These are phyloP conservation scores for Edaphochlamys debaryana DNA, from an alignment of 139 green algal species.

Conservation along the genomic window DNA sequence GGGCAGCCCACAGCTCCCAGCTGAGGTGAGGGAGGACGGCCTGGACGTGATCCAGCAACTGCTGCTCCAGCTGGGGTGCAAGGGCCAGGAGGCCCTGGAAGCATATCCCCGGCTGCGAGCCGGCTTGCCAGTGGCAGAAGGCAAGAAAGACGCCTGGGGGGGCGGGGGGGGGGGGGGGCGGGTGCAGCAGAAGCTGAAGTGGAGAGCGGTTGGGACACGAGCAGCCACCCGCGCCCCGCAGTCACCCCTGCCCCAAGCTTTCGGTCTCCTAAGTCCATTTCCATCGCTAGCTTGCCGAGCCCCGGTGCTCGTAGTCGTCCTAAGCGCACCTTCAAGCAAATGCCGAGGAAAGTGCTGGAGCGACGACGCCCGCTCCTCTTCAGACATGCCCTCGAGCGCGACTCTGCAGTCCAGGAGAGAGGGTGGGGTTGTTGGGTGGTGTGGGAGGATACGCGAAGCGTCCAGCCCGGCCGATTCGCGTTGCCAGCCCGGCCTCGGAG, in stretches of 20 bases:
- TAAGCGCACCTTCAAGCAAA: conserved; percentile 20
- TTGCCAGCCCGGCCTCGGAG: no score
- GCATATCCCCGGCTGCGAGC: not conserved
- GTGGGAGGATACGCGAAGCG: no score
- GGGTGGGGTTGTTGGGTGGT: no score
- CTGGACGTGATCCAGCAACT: conserved; percentile 15
- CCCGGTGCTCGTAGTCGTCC: no score
- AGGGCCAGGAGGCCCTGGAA: not conserved
- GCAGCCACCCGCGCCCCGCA: no score
- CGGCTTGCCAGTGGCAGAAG: conserved; percentile 32
- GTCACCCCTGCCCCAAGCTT: not conserved
- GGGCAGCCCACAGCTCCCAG: conserved; percentile 1
- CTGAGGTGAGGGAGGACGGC: not conserved
- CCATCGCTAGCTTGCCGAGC: no score
- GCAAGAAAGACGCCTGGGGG: conserved; percentile 24
- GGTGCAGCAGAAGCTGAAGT: no score
- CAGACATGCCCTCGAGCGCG: not conserved
- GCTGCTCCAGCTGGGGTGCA: conserved; percentile 14
- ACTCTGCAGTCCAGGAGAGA: no score
- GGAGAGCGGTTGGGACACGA: no score
- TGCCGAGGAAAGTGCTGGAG: conserved; percentile 8
- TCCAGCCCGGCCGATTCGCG: no score
- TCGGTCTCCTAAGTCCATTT: no score
- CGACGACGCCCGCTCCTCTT: not conserved
- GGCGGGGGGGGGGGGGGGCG: no score